Evolutionary conservation across 805 yeast genomes (phyloP).

Genomic region (Candida palmyrensis): DNA sequence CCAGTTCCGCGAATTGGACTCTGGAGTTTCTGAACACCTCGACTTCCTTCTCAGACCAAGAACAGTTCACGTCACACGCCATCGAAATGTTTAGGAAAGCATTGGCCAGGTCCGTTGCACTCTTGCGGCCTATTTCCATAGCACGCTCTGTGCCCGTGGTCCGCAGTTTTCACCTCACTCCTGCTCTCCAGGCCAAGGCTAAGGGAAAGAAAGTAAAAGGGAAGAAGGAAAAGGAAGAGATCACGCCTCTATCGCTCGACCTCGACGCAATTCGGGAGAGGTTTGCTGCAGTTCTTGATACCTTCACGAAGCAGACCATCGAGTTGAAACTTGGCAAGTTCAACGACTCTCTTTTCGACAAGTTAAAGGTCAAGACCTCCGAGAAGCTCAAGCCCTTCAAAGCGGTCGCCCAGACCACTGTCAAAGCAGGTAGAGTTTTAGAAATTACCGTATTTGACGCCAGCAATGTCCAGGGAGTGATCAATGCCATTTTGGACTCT

Average conservation of each 20-base stretch:
- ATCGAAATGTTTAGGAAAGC: no score
- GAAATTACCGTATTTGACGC: slow-evolving; percentile 88
- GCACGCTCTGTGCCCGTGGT: no score
- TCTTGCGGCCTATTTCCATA: no score
- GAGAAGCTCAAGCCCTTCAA: slow-evolving; percentile 48
- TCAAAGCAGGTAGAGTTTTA: slow-evolving; percentile 62
- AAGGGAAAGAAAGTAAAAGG: slow-evolving; percentile 10
- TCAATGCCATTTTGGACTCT: slow-evolving; percentile 65
- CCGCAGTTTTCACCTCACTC: slow-evolving; percentile 7
- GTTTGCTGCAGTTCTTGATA: slow-evolving; percentile 46
- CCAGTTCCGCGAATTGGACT: no score
- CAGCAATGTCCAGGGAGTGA: slow-evolving; percentile 58
- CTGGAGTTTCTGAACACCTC: no score
- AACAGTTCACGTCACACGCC: no score
- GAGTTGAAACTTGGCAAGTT: slow-evolving; percentile 68
- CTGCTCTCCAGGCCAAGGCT: slow-evolving; percentile 7
- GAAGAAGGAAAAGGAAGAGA: slow-evolving; percentile 10
- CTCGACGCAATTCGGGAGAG: slow-evolving; percentile 33
- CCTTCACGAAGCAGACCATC: slow-evolving; percentile 50
- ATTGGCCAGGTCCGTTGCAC: no score
- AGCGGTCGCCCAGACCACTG: slow-evolving; percentile 64
- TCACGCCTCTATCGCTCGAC: slow-evolving; percentile 19
- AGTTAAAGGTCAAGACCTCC: slow-evolving; percentile 45
- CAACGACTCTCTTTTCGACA: slow-evolving; percentile 62
- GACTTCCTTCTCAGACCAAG: no score